Percentiles rank a stretch among this genome's conserved stretches.
Conservation (phyloP, 495 filamentous ascomycete species). For the Tirmania nivea region DNA sequence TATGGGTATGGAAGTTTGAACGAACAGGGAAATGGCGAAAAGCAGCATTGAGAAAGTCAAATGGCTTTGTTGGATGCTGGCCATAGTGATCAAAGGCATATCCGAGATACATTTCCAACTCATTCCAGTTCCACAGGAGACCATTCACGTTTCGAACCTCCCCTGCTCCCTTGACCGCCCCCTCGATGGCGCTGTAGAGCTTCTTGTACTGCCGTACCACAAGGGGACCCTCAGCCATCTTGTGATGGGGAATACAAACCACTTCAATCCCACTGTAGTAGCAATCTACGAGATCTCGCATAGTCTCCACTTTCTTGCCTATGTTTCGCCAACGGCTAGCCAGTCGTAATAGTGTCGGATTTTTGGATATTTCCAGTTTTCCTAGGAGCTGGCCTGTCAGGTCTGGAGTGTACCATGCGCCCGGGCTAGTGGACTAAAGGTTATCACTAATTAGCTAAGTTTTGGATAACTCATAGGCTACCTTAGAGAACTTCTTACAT, state of each 20-base stretch:
- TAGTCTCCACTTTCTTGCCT: background rate
- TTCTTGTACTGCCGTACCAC: background rate
- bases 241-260: background rate
- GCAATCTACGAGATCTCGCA: background rate
- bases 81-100: slow-evolving; percentile 23
- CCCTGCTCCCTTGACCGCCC: background rate
- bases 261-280: background rate
- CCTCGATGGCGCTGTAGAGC: background rate
- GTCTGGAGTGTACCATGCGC: background rate
- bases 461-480: too few relatives aligned
- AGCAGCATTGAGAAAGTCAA: slow-evolving; percentile 24
- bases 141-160: background rate
- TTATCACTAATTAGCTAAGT: background rate
- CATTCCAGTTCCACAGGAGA: slow-evolving; percentile 12
- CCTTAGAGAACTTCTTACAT: too few relatives aligned
- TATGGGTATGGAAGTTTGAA: slow-evolving; percentile 20
- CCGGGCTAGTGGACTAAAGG: background rate
- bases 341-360: background rate
- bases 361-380: background rate
- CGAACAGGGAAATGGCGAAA: slow-evolving; percentile 22
- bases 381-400: background rate
- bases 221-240: background rate
- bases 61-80: slow-evolving; percentile 19
- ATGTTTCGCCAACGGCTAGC: background rate
- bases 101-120: slow-evolving; percentile 21